Base-by-base conservation (phyloP, 306 rosid genomes). In the Carpinus fangiana region DNA sequence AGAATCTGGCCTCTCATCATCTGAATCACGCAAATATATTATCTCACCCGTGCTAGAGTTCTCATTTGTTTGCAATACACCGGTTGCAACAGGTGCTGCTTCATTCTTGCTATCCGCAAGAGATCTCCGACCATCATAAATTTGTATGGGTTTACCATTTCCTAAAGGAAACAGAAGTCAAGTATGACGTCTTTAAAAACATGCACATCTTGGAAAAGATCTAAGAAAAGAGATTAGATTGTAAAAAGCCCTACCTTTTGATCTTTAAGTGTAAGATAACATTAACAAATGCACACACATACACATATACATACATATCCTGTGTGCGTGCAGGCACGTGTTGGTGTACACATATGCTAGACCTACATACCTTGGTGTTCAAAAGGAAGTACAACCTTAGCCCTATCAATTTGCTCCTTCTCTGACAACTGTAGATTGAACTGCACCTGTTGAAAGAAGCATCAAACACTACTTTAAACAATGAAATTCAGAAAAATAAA, bases 1-100 rank as follows among this genome's bases (percentile, higher is more conserved):
- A 66, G 98, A 94, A 84, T 94, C 98, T 57, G 97, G 98, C 92
- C 88, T 94, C 89, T 94, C 97, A 76, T 90, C 98, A 54, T 94
- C 98, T 12, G 98, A 94, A 82, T 94, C 98, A 3, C 97, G 95
- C 26, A 83, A 89, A 82, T 92, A 94, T 83, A 90, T 81, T 72
- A 94, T 94, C 91, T 94, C 98, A 7, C 98, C 98, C 38, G 74
- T 86, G 79, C 89, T 67, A n/a, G 91, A 76, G 18, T 75, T 91
- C 73, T 83, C 90, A 56, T 82, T 83, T 47, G 53, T 38, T 31
- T 81, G 74, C 43, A 72, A 31, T 26, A 82, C 78, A 51, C 72
- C 82, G 53, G 82, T 70, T 45, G 86, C 65, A 75, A 76, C 50
- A 73, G 88, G 75, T 43, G 71, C 54, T 11, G 77, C 76, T 54